Evolutionary conservation across 106 monocot genomes (phyloP), one percentile per base, ranked within the genome.

Genomic region (Dendrobium chrysotoxum): DNA sequence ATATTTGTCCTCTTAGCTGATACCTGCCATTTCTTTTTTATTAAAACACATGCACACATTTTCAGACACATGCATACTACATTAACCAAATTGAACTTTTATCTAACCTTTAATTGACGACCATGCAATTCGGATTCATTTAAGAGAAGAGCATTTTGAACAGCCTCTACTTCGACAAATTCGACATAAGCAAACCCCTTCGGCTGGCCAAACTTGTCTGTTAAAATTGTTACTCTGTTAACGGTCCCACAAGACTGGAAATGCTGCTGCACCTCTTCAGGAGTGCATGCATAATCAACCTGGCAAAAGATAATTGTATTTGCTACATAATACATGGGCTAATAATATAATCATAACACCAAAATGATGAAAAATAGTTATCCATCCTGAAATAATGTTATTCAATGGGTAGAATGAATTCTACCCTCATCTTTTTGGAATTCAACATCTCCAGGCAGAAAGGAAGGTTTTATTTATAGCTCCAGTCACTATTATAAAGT

Each of bases 161-260:
- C 89, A 71, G 89, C 89, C 35, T 89, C 89, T 79, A 84, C 80
- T 82, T 89, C 89, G 80, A 84, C 87, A 86, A 89, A 89, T 73
- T 89, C 89, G 38, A 89, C 89, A 80, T 89, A 89, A 20, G 89
- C 89, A 84, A 85, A 89, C 28, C 89, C 89, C 80, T 89, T 89
- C 9, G 89, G 89, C 45, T 87, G 86, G 55, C 89, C 89, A 86
- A 84, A 84, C 75, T 86, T 84, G 80, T 89, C 89, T 39, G 89
- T 89, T 45, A 89, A 80, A 79, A 89, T 89, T 25, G 86, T 89
- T 40, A 89, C 86, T 28, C 89, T 68, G 79, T 89, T 89, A 42
- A 89, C 81, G 10, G 86, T 89, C 28, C 89, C 89, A 80, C 89
- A 89, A n/a, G 86, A 89, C 75, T 89, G 89, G 77, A 89, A 89